These are phyloP conservation scores for Tuber umbilicatum DNA, from an alignment of 495 filamentous ascomycete species.

Conservation along the genomic window DNA sequence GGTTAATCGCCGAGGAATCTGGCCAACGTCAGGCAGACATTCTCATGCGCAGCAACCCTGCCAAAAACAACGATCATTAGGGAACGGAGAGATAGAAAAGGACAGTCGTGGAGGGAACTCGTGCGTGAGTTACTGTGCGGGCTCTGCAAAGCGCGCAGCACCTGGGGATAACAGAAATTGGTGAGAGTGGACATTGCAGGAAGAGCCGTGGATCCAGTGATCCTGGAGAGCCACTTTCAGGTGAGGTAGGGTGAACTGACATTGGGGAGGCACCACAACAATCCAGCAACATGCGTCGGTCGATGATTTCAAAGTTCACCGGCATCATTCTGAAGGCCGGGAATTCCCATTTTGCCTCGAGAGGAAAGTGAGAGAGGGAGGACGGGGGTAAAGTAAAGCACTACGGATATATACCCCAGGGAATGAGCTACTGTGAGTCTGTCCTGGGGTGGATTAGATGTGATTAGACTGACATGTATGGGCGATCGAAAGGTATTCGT, in stretches of 20 bases:
- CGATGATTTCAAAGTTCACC: not conserved
- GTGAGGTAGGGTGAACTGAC: not conserved
- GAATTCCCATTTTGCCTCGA: not conserved
- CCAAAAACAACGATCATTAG: not conserved
- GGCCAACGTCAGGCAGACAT: not conserved
- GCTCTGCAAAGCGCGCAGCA: not conserved
- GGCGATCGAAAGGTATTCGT: not conserved
- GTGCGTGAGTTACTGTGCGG: too few relatives aligned
- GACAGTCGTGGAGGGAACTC: not conserved
- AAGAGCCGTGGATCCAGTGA: not conserved
- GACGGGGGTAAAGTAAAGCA: slow-evolving; percentile 4
- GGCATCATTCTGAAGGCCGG: not conserved
- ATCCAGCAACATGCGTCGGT: not conserved
- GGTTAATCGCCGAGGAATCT: slow-evolving; percentile 9
- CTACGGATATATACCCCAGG: slow-evolving; percentile 14
- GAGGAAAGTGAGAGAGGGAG: not conserved
- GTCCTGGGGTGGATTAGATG: not conserved
- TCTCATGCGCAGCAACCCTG: not conserved
- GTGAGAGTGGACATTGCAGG: not conserved
- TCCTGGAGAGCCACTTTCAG: not conserved
- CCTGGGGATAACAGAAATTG: not conserved
- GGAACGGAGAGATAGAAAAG: not conserved
- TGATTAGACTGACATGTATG: not conserved
- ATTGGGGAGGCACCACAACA: not conserved
- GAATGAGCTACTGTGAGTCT: slow-evolving; percentile 13